Conservation (phyloP, 768 basidiomycete species). For the Leucocoprinus sp. region DNA sequence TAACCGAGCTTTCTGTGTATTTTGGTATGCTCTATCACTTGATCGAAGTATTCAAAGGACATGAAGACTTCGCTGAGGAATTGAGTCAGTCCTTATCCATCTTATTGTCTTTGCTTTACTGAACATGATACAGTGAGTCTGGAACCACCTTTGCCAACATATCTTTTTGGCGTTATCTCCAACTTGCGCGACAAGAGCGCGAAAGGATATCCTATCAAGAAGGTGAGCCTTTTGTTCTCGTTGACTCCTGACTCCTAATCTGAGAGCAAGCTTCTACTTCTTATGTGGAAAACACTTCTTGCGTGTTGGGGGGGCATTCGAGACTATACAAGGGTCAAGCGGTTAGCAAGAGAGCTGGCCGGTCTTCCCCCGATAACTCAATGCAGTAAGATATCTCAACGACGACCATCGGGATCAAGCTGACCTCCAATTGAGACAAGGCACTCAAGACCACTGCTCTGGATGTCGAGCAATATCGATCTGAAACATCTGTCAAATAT, state of each 20-base stretch:
- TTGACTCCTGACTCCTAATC: not conserved
- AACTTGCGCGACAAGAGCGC: constrained; percentile 87
- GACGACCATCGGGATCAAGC: not conserved
- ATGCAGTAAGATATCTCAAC: constrained; percentile 19
- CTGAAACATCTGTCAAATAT: constrained; percentile 91
- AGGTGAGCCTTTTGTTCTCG: constrained; percentile 39
- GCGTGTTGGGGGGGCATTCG: constrained; percentile 90
- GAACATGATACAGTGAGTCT: constrained; percentile 65
- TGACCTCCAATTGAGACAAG: constrained; percentile 29
- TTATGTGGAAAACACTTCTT: constrained; percentile 91
- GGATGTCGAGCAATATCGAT: constrained; percentile 83
- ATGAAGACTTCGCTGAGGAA: constrained; percentile 94
- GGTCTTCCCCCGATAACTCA: constrained; percentile 54
- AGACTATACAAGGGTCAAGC: constrained; percentile 78
- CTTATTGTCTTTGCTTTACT: not conserved
- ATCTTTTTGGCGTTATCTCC: constrained; percentile 86
- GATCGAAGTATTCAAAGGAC: constrained; percentile 87
- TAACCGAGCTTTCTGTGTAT: constrained; percentile 88
- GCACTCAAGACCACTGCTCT: constrained; percentile 85
- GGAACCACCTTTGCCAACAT: constrained; percentile 90
- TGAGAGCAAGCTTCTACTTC: constrained; percentile 63
- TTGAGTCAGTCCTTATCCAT: constrained; percentile 57
- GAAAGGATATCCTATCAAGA: constrained; percentile 95
- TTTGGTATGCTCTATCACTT: constrained; percentile 93
- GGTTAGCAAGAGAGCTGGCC: constrained; percentile 75